A percentile compares a stretch with the other conserved stretches of the same genome.
phyloP scores from a whole-genome alignment of 768 basidiomycete genomes.

The Kwoniella heveanensis region DNA sequence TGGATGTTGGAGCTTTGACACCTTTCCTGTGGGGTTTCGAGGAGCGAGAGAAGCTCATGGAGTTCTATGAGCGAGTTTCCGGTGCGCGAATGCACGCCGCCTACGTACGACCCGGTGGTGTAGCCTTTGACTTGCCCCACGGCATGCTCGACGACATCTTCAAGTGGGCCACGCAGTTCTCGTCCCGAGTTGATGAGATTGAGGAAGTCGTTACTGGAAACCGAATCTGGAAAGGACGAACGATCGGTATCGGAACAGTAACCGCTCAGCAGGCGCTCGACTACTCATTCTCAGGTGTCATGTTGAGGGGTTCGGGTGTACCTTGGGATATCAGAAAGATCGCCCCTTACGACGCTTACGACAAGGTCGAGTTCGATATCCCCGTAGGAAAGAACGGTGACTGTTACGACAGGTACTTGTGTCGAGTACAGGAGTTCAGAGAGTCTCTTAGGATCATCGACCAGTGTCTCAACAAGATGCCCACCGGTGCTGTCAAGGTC shows the following conservation, averaged over 20 bases:
- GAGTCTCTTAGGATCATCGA: conserved; percentile 86
- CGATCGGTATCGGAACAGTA: conserved; percentile 83
- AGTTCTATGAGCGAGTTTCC: conserved; percentile 98
- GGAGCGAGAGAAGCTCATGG: conserved; percentile 99
- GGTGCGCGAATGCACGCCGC: conserved; percentile 96
- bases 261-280: conserved; percentile 89
- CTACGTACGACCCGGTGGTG: conserved; percentile 96
- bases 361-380: conserved; percentile 95
- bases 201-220: conserved; percentile 98
- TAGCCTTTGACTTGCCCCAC: conserved; percentile 95
- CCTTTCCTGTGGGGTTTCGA: conserved; percentile 99
- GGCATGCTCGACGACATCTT: conserved; percentile 98
- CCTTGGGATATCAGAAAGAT: conserved; percentile 91
- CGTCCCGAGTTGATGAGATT: conserved; percentile 87
- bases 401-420: conserved; percentile 96
- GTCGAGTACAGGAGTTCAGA: conserved; percentile 97
- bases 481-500: conserved; percentile 84
- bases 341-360: conserved; percentile 93
- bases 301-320: conserved; percentile 90
- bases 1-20: conserved; percentile 89
- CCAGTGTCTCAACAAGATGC: conserved; percentile 96
- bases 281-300: conserved; percentile 93
- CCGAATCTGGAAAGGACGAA: conserved; percentile 96
- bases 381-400: conserved; percentile 97
- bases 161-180: conserved; percentile 96